phyloP scores from a whole-genome alignment of 768 basidiomycete species.

The Symmetrospora coprosmae region DNA sequence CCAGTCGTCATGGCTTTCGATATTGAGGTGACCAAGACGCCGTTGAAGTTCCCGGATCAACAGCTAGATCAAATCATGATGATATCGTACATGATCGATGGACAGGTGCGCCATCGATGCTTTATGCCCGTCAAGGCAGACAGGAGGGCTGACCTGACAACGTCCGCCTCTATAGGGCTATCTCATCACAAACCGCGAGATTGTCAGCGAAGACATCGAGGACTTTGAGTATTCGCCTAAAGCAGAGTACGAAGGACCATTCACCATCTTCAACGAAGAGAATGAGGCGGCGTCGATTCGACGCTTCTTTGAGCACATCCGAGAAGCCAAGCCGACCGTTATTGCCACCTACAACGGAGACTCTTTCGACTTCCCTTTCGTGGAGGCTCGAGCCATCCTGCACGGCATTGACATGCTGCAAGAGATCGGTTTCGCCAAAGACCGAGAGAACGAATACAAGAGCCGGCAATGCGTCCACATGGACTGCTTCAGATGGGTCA shows the following conservation, averaged over 20 bases:
- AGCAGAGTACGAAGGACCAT: slow-evolving; percentile 92
- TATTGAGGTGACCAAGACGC: slow-evolving; percentile 98
- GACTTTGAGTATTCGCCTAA: slow-evolving; percentile 99
- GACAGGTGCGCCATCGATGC: slow-evolving; percentile 49
- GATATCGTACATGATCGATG: slow-evolving; percentile 99
- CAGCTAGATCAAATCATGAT: slow-evolving; percentile 98
- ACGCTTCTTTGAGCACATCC: slow-evolving; percentile 85
- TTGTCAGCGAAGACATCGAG: slow-evolving; percentile 91
- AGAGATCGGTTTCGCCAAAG: slow-evolving; percentile 82
- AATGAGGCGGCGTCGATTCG: slow-evolving; percentile 41
- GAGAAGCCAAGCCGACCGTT: slow-evolving; percentile 84
- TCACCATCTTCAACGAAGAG: slow-evolving; percentile 78
- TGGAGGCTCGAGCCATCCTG: slow-evolving; percentile 63
- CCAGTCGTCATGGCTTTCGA: slow-evolving; percentile 98
- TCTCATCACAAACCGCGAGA: slow-evolving; percentile 92
- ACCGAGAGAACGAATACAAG: slow-evolving; percentile 90
- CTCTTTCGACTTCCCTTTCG: slow-evolving; percentile 97
- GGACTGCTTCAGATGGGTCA: slow-evolving; percentile 98
- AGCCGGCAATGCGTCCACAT: slow-evolving; percentile 83
- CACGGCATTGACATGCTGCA: slow-evolving; percentile 94
- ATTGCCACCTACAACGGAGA: slow-evolving; percentile 99
- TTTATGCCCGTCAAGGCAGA: too few relatives aligned
- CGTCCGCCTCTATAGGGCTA: too few relatives aligned
- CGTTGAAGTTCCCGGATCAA: slow-evolving; percentile 96
- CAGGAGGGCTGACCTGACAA: neutral